Evolutionary conservation across 768 basidiomycete genomes (phyloP).

Genomic region (Mycena leptocephala): DNA sequence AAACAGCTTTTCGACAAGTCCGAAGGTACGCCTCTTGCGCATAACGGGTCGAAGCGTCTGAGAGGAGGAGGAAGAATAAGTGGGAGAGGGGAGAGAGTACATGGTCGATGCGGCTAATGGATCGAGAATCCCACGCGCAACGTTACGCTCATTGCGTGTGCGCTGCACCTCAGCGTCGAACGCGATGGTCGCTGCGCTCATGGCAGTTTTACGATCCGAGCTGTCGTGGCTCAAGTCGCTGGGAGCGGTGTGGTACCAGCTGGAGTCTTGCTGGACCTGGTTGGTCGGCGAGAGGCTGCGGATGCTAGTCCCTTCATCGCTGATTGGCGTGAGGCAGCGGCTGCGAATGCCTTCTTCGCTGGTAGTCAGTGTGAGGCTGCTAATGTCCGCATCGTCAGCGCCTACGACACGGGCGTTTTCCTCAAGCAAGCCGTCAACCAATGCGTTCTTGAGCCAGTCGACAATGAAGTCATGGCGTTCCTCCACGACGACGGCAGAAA

Average conservation of each 20-base stretch:
- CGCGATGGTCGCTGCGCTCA: constrained; percentile 19
- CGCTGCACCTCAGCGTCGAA: constrained; percentile 29
- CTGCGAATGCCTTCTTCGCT: background rate
- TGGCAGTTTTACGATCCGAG: background rate
- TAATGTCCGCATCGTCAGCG: background rate
- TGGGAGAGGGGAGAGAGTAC: constrained; percentile 11
- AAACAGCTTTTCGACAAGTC: constrained; percentile 34
- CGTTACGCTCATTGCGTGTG: constrained; percentile 8
- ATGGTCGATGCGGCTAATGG: constrained; percentile 17
- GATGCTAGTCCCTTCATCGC: background rate
- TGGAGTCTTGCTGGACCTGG: background rate
- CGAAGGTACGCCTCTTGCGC: constrained; percentile 22
- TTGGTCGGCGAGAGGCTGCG: constrained; percentile 16
- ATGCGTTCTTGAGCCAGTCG: constrained; percentile 31
- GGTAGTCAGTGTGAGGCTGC: background rate
- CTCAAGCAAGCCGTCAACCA: constrained; percentile 18
- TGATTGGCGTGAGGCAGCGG: constrained; percentile 1
- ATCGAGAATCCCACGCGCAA: constrained; percentile 16
- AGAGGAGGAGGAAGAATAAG: no score
- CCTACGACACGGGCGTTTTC: constrained; percentile 9
- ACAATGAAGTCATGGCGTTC: constrained; percentile 32
- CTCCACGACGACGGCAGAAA: constrained; percentile 29
- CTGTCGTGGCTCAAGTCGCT: background rate
- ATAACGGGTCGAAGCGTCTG: background rate
- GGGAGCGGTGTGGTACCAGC: background rate